Evolutionary conservation across 2,329 filamentous ascomycete species (phyloP), one percentile per base, ranked within the genome.

Genomic region (Zasmidium angulare): DNA sequence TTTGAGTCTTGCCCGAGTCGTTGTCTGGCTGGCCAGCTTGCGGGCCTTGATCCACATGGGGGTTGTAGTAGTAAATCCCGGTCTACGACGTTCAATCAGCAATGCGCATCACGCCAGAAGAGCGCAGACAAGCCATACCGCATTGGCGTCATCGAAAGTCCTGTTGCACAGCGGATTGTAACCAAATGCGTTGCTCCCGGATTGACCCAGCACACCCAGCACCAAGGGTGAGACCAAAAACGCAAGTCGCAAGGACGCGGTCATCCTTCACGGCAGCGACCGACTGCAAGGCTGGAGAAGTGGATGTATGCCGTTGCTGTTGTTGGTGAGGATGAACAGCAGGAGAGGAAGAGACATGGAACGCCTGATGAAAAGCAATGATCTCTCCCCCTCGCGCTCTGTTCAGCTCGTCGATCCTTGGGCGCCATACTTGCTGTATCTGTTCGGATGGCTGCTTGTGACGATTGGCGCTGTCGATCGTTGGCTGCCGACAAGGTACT

Each of bases 1-100:
- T 54, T 11, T 36, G 36, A 2, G 57, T 60, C 29, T 50, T 55
- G 19, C 60, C 54, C 9, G 57, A 49, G 46, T 24, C 50, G 26
- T 60, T 58, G 26, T 63, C 46, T 20, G 43, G 52, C 23, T 58
- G 57, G 11, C 21, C 17, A 3, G 31, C 17, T 46, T 60, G 53
- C 4, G 22, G 14, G 2, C 60, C 57, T 58, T 60, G 57, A 46
- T 54, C 40, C 22, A 63, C 54, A 24, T 58, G 24, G 7, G 60
- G 57, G 19, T 60, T 59, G 29, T 48, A 50, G 29, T 47, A 53
- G 50, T 46, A 49, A 46, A 49, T 11, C n/a, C 55, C 55, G 2
- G 36, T 53, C 24, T 54, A 3, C 12, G 20, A 19, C 36, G n/a
- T n/a, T 19, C 12, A 14, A 17, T 43, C n/a, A 43, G 36, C 36